phyloP scores from a whole-genome alignment of 2,329 filamentous ascomycete genomes.

The Exophiala mesophila region DNA sequence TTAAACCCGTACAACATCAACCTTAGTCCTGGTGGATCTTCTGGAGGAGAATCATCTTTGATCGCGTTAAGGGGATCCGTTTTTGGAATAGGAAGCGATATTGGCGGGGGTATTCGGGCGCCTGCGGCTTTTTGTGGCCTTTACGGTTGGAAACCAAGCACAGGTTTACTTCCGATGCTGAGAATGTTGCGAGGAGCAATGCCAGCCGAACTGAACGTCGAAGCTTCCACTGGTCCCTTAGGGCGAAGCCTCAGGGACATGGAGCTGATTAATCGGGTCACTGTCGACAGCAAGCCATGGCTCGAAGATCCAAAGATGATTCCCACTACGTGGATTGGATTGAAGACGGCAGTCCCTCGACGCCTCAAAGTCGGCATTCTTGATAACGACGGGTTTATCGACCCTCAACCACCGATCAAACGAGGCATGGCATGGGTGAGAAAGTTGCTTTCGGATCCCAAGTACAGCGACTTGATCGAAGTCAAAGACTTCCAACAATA shows the following conservation, averaged over 20 bases:
- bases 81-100: constrained; percentile 53
- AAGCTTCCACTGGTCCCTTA: constrained; percentile 14
- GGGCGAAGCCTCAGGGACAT: constrained; percentile 43
- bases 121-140: constrained; percentile 39
- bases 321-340: constrained; percentile 46
- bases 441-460: constrained; percentile 28
- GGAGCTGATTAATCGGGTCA: constrained; percentile 39
- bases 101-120: constrained; percentile 40
- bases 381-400: constrained; percentile 60
- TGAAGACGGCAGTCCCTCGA: constrained; percentile 13
- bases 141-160: constrained; percentile 39
- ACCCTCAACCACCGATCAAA: constrained; percentile 60
- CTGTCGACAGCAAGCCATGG: constrained; percentile 47
- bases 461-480: constrained; percentile 36
- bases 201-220: constrained; percentile 14
- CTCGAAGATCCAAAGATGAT: constrained; percentile 47
- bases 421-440: constrained; percentile 42
- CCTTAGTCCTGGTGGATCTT: constrained; percentile 50
- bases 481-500: constrained; percentile 39
- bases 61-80: constrained; percentile 49
- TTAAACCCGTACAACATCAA: constrained; percentile 51
- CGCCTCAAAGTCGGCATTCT: constrained; percentile 56
- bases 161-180: constrained; percentile 35
- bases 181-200: constrained; percentile 9
- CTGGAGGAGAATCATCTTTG: constrained; percentile 55